Conservation (phyloP, 225 moss, liverwort and hornwort species). For the Physcomitrellopsis africana region DNA sequence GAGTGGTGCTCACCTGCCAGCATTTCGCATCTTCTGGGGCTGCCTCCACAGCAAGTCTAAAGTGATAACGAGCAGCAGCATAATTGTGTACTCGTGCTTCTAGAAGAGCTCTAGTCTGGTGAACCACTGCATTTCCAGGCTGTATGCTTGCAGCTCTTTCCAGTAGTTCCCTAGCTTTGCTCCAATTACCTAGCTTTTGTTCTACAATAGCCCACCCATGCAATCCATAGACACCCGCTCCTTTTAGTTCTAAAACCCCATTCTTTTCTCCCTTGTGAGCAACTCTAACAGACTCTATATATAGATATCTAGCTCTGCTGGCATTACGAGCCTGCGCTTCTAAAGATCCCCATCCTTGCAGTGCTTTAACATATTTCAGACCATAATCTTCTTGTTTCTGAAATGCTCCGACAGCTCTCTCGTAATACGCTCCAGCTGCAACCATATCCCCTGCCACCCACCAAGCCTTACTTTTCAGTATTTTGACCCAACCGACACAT, state of each 20-base stretch:
- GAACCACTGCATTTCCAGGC: constrained; percentile 92
- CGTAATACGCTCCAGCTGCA: constrained; percentile 72
- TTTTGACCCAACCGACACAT: too few species aligned
- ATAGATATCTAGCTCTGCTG: constrained; percentile 68
- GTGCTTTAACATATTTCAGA: constrained; percentile 65
- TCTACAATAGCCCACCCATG: constrained; percentile 94
- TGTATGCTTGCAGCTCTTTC: constrained; percentile 78
- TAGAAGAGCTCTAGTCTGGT: constrained; percentile 80
- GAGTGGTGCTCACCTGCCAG: constrained; percentile 74
- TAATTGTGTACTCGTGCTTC: constrained; percentile 84
- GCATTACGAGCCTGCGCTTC: constrained; percentile 75
- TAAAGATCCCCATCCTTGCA: constrained; percentile 90
- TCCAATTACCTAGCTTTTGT: constrained; percentile 86
- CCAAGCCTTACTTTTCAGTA: too few species aligned
- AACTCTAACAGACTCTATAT: constrained; percentile 58
- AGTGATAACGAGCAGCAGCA: constrained; percentile 75
- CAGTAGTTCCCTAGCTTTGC: constrained; percentile 74
- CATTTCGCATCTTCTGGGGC: constrained; percentile 85
- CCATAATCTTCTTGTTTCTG: constrained; percentile 54
- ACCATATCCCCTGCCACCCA: constrained; percentile 68
- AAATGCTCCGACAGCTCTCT: constrained; percentile 59
- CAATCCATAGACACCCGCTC: constrained; percentile 82
- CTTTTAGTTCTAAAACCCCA: constrained; percentile 55
- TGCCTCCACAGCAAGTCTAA: constrained; percentile 74
- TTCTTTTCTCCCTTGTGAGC: constrained; percentile 72